Evolutionary conservation across 75 land plant genomes (phyloP).

Genomic region (Selaginella tamariscina): DNA sequence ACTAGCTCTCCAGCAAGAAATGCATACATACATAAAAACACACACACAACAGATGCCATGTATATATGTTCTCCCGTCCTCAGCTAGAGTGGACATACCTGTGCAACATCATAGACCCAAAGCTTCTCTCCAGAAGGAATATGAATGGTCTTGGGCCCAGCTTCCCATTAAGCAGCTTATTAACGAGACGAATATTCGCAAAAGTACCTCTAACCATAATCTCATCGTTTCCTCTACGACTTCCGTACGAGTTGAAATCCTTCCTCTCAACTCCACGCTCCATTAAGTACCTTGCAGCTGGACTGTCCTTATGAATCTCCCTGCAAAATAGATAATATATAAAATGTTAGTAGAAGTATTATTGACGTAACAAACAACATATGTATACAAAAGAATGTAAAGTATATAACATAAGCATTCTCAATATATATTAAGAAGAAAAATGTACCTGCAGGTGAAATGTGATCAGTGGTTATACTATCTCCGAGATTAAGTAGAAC

Average conservation of each 20-base stretch:
- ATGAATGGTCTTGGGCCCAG: slow-evolving; percentile 82
- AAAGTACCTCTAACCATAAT: slow-evolving; percentile 91
- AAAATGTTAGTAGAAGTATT: no score
- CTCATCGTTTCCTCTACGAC: slow-evolving; percentile 96
- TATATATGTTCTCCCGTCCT: neutral
- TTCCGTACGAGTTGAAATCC: slow-evolving; percentile 96
- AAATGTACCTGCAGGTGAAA: slow-evolving; percentile 93
- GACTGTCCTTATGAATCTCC: slow-evolving; percentile 84
- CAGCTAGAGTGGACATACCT: slow-evolving; percentile 30
- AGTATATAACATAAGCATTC: no score
- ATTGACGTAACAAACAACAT: no score
- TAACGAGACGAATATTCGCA: slow-evolving; percentile 87
- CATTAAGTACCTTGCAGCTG: slow-evolving; percentile 77
- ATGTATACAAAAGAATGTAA: no score
- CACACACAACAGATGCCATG: neutral
- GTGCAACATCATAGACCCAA: slow-evolving; percentile 71
- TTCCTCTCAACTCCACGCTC: slow-evolving; percentile 70
- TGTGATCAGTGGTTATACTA: slow-evolving; percentile 85
- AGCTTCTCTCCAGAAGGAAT: slow-evolving; percentile 82
- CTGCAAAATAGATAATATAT: no score
- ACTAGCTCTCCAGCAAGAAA: neutral
- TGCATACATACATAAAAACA: neutral
- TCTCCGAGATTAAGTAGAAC: slow-evolving; percentile 87
- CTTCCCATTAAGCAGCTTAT: slow-evolving; percentile 80
- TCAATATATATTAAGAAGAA: no score